Evolutionary conservation across 257 asterid species (phyloP), one percentile per base, ranked within the genome.

Genomic region (Osmanthus fragrans): DNA sequence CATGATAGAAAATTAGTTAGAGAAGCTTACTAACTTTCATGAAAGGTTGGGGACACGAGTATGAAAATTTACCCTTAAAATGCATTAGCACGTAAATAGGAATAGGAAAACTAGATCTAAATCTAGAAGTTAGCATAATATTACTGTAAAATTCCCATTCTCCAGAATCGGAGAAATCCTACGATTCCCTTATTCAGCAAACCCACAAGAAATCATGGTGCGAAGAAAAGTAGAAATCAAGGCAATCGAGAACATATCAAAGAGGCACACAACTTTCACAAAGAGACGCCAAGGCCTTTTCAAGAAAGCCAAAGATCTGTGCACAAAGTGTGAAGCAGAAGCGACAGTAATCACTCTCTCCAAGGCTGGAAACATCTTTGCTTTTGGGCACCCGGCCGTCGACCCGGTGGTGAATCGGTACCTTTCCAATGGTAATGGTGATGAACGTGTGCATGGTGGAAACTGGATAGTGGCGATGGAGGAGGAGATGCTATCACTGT

Each of bases 231-330:
- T 80, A 15, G 86, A 79, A 1, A 87, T 88, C 74, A 54, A 80
- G 85, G 74, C 32, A 21, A 87, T 88, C 56, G 84, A 81, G 75
- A 84, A 85, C 45, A 85, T 69, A 3, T 42, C 82, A 0, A 87
- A 73, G 47, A 82, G 89, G n/a, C 91, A 90, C 70, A 84, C 88
- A 1, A 66, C 90, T 27, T 88, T 90, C 86, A 84, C 92, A 0
- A 88, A 90, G 23, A 83, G 96, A 34, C 87, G 90, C 12, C 71
- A 83, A 27, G 89, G 93, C 0, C 82, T 87, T 2, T 65, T 79
- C 76, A 88, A 84, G 76, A 90, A 87, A 49, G 65, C 87, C n/a
- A 21, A 27, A 11, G 86, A 80, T 2, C 56, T 85, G 16, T 76
- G 81, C 79, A 19, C 12, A n/a, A 42, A 34, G 3, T 74, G 72